A percentile compares a stretch with the other conserved stretches of the same genome.
phyloP scores from a whole-genome alignment of 2,329 filamentous ascomycete genomes.

The Rhinocladiella similis region DNA sequence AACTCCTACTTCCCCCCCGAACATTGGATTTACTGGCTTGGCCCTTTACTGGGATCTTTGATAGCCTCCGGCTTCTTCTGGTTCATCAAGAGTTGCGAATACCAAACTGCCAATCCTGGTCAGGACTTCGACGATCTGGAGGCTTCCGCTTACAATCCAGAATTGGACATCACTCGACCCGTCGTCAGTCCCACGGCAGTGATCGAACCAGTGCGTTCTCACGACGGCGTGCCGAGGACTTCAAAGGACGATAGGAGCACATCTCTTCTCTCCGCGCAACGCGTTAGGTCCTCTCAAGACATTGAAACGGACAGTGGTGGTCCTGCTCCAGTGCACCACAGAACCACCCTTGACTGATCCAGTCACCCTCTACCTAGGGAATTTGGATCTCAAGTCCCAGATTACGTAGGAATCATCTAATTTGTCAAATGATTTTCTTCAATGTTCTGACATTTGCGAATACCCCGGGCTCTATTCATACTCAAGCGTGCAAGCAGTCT shows the following conservation, averaged over 20 bases:
- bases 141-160: constrained; percentile 26
- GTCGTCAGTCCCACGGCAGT: constrained; percentile 26
- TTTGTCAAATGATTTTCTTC: background rate
- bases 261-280: constrained; percentile 6
- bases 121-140: constrained; percentile 51
- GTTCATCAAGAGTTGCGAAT: constrained; percentile 47
- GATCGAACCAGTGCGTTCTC: constrained; percentile 15
- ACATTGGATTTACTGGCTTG: constrained; percentile 54
- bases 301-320: constrained; percentile 1
- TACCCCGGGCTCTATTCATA: background rate
- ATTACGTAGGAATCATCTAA: background rate
- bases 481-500: background rate
- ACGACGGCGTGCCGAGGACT: constrained; percentile 9
- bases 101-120: constrained; percentile 47
- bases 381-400: background rate
- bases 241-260: constrained; percentile 17
- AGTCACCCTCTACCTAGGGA: background rate
- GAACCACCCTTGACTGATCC: constrained; percentile 9
- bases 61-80: constrained; percentile 52
- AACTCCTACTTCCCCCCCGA: constrained; percentile 42
- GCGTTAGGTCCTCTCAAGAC: background rate
- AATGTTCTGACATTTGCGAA: background rate
- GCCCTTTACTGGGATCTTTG: constrained; percentile 46
- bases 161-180: constrained; percentile 26
- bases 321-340: constrained; percentile 10